Evolutionary conservation across 2,329 filamentous ascomycete genomes (phyloP), one percentile per base, ranked within the genome.

Genomic region (Phoma herbarum): DNA sequence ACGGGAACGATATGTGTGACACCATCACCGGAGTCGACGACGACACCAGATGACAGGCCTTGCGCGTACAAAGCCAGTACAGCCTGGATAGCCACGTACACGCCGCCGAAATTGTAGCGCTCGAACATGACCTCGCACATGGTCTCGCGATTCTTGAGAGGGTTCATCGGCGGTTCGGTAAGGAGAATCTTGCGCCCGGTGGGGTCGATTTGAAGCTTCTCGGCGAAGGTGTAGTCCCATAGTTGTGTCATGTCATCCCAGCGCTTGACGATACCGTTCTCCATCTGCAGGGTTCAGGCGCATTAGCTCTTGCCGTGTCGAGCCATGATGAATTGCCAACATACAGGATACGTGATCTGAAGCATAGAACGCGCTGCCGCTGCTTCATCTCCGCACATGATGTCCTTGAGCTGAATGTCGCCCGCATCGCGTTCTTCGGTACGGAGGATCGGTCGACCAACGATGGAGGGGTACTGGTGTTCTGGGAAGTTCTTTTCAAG

Each of bases 111-210:
- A 66, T 88, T 88, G 81, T 98, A 99, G 62, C 92, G 88, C 78
- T 99, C 95, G 79, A 99, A 96, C 95, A 99, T 99, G 80, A 98
- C 93, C 82, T 99, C 92, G 77, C 89, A 92, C 95, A 99, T 99
- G 80, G 96, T 90, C 81, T 98, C 93, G 64, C 95, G 88, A 82
- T 99, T 99, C 85, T 89, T 93, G 61, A 98, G 85, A 45, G 95
- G 95, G 81, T 99, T 98, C 90, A 98, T 95, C 16, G 95, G 95
- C 33, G 95, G 94, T 81, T 99, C 95, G 45, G 94, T 98, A 69
- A 98, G 86, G 65, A 99, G 86, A 78, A 99, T 98, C 86, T 99
- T 99, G 80, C 93, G 92, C 67, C 92, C 94, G 22, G 87, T 87
- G 2, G 95, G 88, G 77, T 98, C 91, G 69, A 99, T 84, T 79